A percentile compares a stretch with the other conserved stretches of the same genome.
Conservation (phyloP, 257 asterid genomes). For the Solanum pinnatisectum region DNA sequence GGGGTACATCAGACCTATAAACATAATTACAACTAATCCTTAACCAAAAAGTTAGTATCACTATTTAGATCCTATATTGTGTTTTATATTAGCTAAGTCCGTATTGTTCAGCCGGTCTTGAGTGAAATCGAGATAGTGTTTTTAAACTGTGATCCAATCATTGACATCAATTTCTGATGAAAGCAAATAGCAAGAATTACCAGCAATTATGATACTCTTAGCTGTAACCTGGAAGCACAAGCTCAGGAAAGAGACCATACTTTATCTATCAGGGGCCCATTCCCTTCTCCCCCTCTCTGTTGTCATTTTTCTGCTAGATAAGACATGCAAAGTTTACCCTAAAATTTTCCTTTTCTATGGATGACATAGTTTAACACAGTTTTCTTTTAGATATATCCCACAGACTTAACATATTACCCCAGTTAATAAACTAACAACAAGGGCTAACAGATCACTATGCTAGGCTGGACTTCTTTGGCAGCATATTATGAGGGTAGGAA, state of each 20-base stretch:
- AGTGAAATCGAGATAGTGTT: background rate
- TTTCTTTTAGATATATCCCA: background rate
- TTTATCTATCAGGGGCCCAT: background rate
- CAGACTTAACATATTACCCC: background rate
- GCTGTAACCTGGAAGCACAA: background rate
- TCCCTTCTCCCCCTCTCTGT: background rate
- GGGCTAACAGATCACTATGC: background rate
- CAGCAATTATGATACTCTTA: background rate
- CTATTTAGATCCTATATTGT: background rate
- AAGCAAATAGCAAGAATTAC: background rate
- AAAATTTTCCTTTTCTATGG: background rate
- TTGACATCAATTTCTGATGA: background rate
- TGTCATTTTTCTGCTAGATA: background rate
- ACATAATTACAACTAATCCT: background rate
- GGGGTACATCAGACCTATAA: background rate
- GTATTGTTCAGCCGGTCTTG: background rate
- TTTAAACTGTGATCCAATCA: background rate
- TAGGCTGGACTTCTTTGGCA: background rate
- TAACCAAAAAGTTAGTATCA: background rate
- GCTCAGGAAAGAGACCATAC: background rate
- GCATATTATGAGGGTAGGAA: background rate
- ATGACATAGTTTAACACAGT: background rate
- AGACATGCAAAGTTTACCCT: background rate
- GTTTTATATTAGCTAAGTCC: background rate
- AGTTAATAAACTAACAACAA: background rate